phyloP scores from a whole-genome alignment of 2,329 filamentous ascomycete species.

The Trichoderma hamatum region DNA sequence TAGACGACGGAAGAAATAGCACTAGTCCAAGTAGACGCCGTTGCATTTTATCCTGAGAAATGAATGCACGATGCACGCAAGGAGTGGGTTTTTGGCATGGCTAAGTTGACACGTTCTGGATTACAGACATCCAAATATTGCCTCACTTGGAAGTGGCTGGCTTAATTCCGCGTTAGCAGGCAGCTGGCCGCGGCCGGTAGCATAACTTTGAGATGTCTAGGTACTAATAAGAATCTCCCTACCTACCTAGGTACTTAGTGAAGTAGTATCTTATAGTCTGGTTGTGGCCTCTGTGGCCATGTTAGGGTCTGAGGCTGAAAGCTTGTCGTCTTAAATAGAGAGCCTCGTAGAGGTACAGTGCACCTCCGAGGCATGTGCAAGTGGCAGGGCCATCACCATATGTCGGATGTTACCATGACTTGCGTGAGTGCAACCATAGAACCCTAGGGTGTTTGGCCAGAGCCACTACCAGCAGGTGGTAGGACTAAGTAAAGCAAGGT shows the following conservation, averaged over 20 bases:
- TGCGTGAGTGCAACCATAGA: slow-evolving; percentile 23
- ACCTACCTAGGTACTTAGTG: no score
- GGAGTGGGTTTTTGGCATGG: neutral
- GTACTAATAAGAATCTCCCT: no score
- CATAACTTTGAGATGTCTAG: neutral
- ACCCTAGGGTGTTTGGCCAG: neutral
- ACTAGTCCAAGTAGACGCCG: neutral
- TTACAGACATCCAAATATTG: slow-evolving; percentile 1
- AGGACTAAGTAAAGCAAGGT: neutral
- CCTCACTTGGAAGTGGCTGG: neutral
- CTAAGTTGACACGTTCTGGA: neutral
- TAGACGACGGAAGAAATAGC: slow-evolving; percentile 4
- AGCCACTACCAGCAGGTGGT: neutral
- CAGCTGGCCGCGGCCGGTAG: neutral
- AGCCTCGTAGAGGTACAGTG: neutral
- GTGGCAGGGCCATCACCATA: slow-evolving; percentile 14
- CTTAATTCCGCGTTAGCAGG: neutral
- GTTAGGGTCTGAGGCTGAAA: neutral
- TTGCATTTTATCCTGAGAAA: slow-evolving; percentile 20
- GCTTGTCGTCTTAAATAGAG: neutral
- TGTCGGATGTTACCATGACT: slow-evolving; percentile 22
- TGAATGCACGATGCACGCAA: neutral
- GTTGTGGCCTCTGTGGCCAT: neutral
- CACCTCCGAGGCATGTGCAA: neutral
- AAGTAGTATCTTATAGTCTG: neutral